phyloP scores from a whole-genome alignment of 225 moss, liverwort and hornwort species.

The Asterella californica region DNA sequence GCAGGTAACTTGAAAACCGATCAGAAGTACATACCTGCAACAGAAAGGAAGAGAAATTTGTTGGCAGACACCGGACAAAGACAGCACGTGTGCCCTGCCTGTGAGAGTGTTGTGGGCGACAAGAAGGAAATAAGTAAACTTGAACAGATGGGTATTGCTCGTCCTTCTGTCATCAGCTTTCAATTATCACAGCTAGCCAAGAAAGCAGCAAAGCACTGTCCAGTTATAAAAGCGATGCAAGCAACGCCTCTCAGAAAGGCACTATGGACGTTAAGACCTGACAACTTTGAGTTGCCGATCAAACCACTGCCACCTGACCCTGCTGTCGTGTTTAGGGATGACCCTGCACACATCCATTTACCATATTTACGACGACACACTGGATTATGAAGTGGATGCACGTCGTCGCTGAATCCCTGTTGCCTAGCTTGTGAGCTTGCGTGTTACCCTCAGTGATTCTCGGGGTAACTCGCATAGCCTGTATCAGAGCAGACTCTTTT shows the following conservation, averaged over 20 bases:
- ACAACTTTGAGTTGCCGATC: slow-evolving; percentile 16
- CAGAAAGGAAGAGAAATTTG: slow-evolving; percentile 25
- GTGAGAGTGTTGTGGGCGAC: slow-evolving; percentile 34
- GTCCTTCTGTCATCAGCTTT: slow-evolving; percentile 41
- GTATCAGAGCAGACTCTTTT: too few relatives aligned
- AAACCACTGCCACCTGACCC: slow-evolving; percentile 6
- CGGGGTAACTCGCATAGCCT: neutral
- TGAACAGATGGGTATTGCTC: slow-evolving; percentile 36
- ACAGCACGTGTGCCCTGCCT: slow-evolving; percentile 38
- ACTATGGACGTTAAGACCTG: slow-evolving; percentile 12
- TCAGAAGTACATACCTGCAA: slow-evolving; percentile 37
- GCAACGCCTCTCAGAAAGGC: slow-evolving; percentile 8
- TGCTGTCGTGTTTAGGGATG: neutral
- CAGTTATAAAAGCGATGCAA: slow-evolving; percentile 18
- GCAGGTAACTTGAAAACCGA: slow-evolving; percentile 29
- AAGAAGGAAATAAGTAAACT: slow-evolving; percentile 36
- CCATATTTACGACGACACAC: slow-evolving; percentile 6
- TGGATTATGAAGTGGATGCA: too few relatives aligned
- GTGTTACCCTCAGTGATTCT: neutral
- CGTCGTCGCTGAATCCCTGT: too few relatives aligned
- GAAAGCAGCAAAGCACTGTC: slow-evolving; percentile 36
- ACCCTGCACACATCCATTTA: neutral
- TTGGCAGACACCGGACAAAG: slow-evolving; percentile 22
- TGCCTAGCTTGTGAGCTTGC: too few relatives aligned
- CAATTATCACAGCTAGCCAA: slow-evolving; percentile 29